Evolutionary conservation across 2,329 filamentous ascomycete species (phyloP).

Genomic region (Juglanconis oblonga): DNA sequence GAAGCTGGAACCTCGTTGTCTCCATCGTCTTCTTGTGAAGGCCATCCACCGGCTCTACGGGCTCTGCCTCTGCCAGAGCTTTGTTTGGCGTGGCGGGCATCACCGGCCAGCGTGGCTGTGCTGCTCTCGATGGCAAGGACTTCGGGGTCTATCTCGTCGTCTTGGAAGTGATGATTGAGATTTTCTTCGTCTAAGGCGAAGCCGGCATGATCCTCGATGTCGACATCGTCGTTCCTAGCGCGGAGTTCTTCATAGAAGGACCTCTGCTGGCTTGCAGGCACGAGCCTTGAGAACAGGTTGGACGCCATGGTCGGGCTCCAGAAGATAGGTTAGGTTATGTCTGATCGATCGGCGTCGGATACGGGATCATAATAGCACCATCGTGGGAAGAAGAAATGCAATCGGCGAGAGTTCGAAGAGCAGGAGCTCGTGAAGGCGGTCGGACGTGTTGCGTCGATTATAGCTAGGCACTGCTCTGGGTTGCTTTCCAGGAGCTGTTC

Average conservation of each 20-base stretch:
- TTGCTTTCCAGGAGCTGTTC: too few species aligned
- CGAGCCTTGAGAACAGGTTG: constrained; percentile 46
- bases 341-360: background rate
- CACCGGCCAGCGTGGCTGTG: constrained; percentile 32
- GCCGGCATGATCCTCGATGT: constrained; percentile 40
- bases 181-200: constrained; percentile 53
- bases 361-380: constrained; percentile 16
- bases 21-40: constrained; percentile 44
- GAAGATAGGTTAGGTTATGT: constrained; percentile 6
- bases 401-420: background rate
- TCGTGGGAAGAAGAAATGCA: background rate
- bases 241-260: constrained; percentile 52
- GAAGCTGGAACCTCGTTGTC: constrained; percentile 64
- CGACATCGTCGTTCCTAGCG: constrained; percentile 35
- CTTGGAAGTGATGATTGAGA: constrained; percentile 47
- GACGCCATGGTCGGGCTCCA: constrained; percentile 37
- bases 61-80: background rate
- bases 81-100: constrained; percentile 2
- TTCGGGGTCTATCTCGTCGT: constrained; percentile 45
- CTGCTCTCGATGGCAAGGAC: constrained; percentile 45
- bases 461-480: background rate
- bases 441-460: background rate
- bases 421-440: background rate
- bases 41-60: constrained; percentile 22
- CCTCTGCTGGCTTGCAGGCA: constrained; percentile 31